Conservation (phyloP, 202 grass and related monocot species). For the Schoenoplectus triqueter region DNA sequence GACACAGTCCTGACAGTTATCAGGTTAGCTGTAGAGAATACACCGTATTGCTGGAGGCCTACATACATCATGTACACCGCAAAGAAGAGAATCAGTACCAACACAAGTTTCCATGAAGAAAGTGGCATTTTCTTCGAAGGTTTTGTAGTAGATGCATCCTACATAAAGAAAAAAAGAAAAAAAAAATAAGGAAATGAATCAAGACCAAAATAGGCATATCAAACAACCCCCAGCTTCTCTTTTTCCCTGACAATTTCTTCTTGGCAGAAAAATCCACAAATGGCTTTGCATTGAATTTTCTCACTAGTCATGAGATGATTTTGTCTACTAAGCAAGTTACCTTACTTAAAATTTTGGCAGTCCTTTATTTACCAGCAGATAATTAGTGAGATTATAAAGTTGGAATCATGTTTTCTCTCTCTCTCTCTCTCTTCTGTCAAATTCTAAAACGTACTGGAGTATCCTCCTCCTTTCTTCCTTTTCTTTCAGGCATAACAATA, state of each 20-base stretch:
- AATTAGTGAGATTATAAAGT: neutral
- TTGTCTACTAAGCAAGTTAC: neutral
- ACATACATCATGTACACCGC: constrained; percentile 74
- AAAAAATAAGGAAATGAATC: constrained; percentile 6
- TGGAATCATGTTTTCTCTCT: neutral
- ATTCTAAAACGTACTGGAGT: neutral
- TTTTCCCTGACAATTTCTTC: neutral
- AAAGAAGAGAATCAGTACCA: constrained; percentile 66
- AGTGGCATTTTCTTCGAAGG: constrained; percentile 67
- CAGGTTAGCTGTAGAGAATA: constrained; percentile 57
- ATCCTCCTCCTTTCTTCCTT: neutral
- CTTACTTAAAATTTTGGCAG: neutral
- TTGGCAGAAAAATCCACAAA: constrained; percentile 18
- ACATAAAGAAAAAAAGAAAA: constrained; percentile 28
- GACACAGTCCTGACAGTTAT: constrained; percentile 53
- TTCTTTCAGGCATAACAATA: neutral
- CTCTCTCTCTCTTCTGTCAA: neutral
- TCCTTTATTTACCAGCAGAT: neutral
- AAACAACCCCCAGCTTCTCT: neutral
- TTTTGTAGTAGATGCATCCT: constrained; percentile 57
- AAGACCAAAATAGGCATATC: neutral
- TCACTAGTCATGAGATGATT: neutral
- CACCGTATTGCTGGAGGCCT: constrained; percentile 77
- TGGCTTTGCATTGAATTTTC: neutral
- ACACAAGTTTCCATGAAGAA: constrained; percentile 58